A percentile compares a stretch with the other conserved stretches of the same genome.
These are phyloP conservation scores for Nothophoma quercina DNA, from an alignment of 2,329 filamentous ascomycete genomes.

Conservation along the genomic window DNA sequence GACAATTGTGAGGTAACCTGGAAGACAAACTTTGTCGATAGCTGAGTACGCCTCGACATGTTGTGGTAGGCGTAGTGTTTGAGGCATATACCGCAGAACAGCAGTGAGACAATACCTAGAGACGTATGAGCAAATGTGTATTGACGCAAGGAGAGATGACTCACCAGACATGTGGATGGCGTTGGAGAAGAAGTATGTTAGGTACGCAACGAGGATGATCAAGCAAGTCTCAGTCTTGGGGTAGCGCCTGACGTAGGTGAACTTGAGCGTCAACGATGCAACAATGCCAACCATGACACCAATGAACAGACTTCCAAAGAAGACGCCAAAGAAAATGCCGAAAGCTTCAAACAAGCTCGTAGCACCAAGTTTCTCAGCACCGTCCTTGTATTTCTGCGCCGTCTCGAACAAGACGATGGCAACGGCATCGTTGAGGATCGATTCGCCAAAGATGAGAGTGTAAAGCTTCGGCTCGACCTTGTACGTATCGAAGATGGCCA, in stretches of 20 bases:
- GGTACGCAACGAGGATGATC: conserved; percentile 91
- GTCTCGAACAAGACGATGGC: conserved; percentile 99
- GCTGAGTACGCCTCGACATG: conserved; percentile 96
- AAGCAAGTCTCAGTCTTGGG: conserved; percentile 97
- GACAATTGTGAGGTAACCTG: conserved; percentile 93
- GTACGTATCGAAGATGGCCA: conserved; percentile 99
- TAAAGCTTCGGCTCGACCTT: conserved; percentile 99
- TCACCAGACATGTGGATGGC: conserved; percentile 93
- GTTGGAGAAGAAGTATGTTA: conserved; percentile 97
- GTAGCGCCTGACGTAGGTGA: conserved; percentile 89
- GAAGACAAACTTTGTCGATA: conserved; percentile 98
- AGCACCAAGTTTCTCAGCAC: conserved; percentile 72
- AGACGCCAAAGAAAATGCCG: conserved; percentile 92
- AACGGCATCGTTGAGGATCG: conserved; percentile 96
- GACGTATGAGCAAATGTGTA: conserved; percentile 20
- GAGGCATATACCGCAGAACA: conserved; percentile 97
- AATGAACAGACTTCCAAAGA: conserved; percentile 92
- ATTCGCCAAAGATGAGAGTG: conserved; percentile 98
- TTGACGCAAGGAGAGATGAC: conserved; percentile 38
- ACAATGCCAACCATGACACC: conserved; percentile 86
- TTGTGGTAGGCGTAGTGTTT: conserved; percentile 99
- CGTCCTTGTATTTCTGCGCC: conserved; percentile 87
- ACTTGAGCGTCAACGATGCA: conserved; percentile 89
- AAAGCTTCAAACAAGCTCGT: conserved; percentile 89
- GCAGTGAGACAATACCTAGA: conserved; percentile 88